Conservation (phyloP, 2,329 filamentous ascomycete species). For the Blumeriella jaapii region DNA sequence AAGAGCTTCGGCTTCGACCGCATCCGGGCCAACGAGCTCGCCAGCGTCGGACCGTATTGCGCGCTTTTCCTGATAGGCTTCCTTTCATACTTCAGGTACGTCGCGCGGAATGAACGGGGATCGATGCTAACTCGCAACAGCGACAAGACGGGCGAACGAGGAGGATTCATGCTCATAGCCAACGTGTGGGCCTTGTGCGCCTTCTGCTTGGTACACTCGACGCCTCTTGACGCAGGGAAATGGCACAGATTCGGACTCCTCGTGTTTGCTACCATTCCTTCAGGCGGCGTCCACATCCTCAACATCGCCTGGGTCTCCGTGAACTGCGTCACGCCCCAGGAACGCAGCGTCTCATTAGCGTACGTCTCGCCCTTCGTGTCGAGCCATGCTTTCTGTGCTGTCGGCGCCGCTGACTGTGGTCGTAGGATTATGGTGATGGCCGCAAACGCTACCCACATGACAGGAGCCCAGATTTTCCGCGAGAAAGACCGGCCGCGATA, state of each 20-base stretch:
- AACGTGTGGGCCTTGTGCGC: conserved; percentile 31
- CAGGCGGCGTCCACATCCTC: conserved; percentile 11
- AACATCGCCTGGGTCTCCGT: conserved; percentile 24
- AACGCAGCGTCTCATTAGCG: conserved; percentile 25
- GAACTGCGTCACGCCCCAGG: conserved; percentile 23
- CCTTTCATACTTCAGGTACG: conserved; percentile 4
- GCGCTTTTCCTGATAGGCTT: conserved; percentile 8
- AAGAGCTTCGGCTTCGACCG: conserved; percentile 23
- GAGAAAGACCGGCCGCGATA: conserved; percentile 24
- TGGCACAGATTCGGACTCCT: conserved; percentile 21
- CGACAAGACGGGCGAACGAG: conserved; percentile 27
- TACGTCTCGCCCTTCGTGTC: too few relatives aligned
- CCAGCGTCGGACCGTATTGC: conserved; percentile 15
- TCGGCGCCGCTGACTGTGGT: conserved; percentile 10
- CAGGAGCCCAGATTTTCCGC: conserved; percentile 23
- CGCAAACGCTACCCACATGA: conserved; percentile 21
- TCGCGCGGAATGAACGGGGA: background rate
- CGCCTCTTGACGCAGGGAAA: conserved; percentile 16
- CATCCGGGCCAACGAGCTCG: conserved; percentile 23
- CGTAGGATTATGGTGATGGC: conserved; percentile 24
- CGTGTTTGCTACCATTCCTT: conserved; percentile 24
- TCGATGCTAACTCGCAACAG: conserved; percentile 2
- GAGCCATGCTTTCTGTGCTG: conserved; percentile 1
- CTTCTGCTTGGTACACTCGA: conserved; percentile 27
- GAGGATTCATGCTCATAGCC: conserved; percentile 27